Percentiles rank a stretch among this genome's conserved stretches.
These are phyloP conservation scores for Pochonia chlamydosporia DNA, from an alignment of 2,329 filamentous ascomycete species.

Conservation along the genomic window DNA sequence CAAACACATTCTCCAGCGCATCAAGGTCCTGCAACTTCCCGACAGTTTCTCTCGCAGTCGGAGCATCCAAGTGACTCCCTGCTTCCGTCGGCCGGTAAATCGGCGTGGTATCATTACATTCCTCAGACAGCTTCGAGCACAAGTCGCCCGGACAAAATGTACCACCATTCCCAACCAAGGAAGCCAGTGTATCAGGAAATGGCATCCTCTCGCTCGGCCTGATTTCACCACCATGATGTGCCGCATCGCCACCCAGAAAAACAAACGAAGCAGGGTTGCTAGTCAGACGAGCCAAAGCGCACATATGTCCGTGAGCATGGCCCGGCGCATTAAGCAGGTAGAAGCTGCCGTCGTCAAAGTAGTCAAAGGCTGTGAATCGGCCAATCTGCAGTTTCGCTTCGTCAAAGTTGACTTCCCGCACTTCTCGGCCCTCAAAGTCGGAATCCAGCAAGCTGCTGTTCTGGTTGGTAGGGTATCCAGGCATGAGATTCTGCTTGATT, in stretches of 20 bases:
- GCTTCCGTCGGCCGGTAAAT: neutral
- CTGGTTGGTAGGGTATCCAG: slow-evolving; percentile 11
- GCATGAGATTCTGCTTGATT: slow-evolving; percentile 10
- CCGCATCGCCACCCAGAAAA: slow-evolving; percentile 16
- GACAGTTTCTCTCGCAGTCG: neutral
- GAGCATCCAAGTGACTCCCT: neutral
- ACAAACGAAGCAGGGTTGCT: slow-evolving; percentile 13
- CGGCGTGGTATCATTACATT: neutral
- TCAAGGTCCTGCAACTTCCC: slow-evolving; percentile 2
- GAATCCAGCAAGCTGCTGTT: slow-evolving; percentile 9
- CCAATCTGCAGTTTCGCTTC: slow-evolving; percentile 18
- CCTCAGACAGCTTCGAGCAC: neutral
- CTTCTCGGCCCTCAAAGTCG: slow-evolving; percentile 12
- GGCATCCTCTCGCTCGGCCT: neutral
- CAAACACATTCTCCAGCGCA: slow-evolving; percentile 1
- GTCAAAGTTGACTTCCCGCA: slow-evolving; percentile 14
- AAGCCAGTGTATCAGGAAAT: neutral
- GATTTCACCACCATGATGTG: slow-evolving; percentile 13
- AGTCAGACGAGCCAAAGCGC: slow-evolving; percentile 14
- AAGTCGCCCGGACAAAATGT: neutral
- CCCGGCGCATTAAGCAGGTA: slow-evolving; percentile 31
- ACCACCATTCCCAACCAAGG: no score
- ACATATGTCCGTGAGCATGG: slow-evolving; percentile 16
- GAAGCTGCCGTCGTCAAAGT: slow-evolving; percentile 33
- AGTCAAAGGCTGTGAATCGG: slow-evolving; percentile 33